Base-by-base conservation (phyloP, 495 filamentous ascomycete species). In the Xylaria grammica region DNA sequence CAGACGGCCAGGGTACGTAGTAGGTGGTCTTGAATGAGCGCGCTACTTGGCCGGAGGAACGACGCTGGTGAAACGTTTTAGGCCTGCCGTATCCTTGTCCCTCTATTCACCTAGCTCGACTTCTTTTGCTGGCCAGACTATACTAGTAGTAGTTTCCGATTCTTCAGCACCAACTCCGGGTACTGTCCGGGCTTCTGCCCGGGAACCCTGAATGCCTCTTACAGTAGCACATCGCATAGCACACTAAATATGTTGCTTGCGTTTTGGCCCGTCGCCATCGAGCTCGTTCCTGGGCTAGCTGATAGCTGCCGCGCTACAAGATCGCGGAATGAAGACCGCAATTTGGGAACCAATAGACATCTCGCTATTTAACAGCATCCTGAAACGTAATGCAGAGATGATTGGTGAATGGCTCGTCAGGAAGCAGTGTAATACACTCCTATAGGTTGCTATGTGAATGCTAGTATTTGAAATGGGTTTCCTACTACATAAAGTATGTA, bases 71-170 rank as follows among this genome's bases (percentile, higher is more conserved):
- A 42, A 42, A 42, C 40, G 7, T 6, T 42, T 42, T 9, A 42
- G 17, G 17, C 40, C 40, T 42, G 40, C 40, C 8, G 40, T 42
- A 26, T 46, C 56, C 29, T 34, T 46, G 42, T 42, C 40, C 42
- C 56, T 48, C 27, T 40, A 38, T 34, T 48, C 17, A 40, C 42
- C 56, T 59, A 48, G 56, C 24, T 26, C 24, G 42, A 48, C 26
- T 58, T 19, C 3, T 17, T 52, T 34, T 48, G 19, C 29, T 59
- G 27, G 27, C n/a, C n/a, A n/a, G n/a, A n/a, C n/a, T n/a, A n/a
- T n/a, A n/a, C n/a, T n/a, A n/a, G n/a, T n/a, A n/a, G n/a, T 59
- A 32, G n/a, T 59, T 48, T 17, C 40, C 42, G 26, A 17, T 30
- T 48, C 19, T 48, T 13, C 26, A 45, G 38, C 24, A 22, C 38